phyloP scores from a whole-genome alignment of 192 early-diverging fungal species.

The Thoreauomyces humboldtii region DNA sequence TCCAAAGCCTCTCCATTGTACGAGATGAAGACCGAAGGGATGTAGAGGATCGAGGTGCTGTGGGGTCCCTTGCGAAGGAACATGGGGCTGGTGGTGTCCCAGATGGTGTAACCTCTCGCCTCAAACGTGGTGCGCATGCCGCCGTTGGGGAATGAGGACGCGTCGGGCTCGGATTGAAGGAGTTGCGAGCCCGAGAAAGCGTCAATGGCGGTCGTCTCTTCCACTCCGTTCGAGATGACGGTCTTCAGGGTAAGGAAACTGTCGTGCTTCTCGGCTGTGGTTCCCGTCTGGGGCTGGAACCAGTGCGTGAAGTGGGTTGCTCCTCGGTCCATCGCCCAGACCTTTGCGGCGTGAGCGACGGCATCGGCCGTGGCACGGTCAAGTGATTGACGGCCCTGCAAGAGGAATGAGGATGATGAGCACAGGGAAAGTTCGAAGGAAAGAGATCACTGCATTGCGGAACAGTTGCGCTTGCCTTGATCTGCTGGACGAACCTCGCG shows the following conservation, averaged over 20 bases:
- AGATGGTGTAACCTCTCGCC: constrained; percentile 99
- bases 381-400: constrained; percentile 78
- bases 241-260: constrained; percentile 90
- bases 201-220: constrained; percentile 85
- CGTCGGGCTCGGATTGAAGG: constrained; percentile 98
- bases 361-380: constrained; percentile 96
- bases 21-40: constrained; percentile 97
- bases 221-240: constrained; percentile 75
- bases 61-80: constrained; percentile 91
- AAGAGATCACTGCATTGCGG: no score
- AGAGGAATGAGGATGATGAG: constrained; percentile 89
- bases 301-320: constrained; percentile 99
- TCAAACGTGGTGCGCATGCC: constrained; percentile 98
- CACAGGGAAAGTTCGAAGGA: no score
- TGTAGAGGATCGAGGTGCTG: constrained; percentile 89
- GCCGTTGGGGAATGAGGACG: constrained; percentile 98
- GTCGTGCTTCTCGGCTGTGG: constrained; percentile 99
- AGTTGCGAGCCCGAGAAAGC: constrained; percentile 96
- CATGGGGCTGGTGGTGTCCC: constrained; percentile 97
- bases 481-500: constrained; percentile 88
- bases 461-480: constrained; percentile 61
- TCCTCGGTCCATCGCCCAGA: constrained; percentile 95
- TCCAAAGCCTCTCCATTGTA: constrained; percentile 99
- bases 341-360: constrained; percentile 95
- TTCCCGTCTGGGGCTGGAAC: constrained; percentile 99